phyloP scores from a whole-genome alignment of 2,329 filamentous ascomycete genomes.

The Sporothrix mexicana region DNA sequence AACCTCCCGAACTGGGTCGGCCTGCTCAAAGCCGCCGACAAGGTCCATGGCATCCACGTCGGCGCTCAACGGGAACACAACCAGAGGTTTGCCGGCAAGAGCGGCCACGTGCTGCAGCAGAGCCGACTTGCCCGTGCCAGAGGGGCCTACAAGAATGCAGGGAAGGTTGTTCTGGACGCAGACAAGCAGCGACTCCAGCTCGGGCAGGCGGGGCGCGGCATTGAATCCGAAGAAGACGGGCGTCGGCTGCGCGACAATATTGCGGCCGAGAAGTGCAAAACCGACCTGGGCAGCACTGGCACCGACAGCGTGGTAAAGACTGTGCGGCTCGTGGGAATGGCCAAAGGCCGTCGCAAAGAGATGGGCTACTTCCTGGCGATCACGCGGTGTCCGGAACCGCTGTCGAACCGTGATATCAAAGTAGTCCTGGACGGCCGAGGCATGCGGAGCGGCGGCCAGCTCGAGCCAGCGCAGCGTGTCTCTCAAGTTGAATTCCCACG shows the following conservation, averaged over 20 bases:
- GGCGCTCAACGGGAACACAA: slow-evolving; percentile 87
- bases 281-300: slow-evolving; percentile 76
- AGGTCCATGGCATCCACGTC: slow-evolving; percentile 98
- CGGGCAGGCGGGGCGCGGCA: slow-evolving; percentile 63
- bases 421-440: slow-evolving; percentile 66
- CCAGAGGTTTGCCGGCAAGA: slow-evolving; percentile 73
- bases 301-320: slow-evolving; percentile 74
- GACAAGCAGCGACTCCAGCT: slow-evolving; percentile 85
- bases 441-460: slow-evolving; percentile 53
- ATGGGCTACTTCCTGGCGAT: slow-evolving; percentile 68
- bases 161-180: slow-evolving; percentile 88
- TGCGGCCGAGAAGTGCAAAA: slow-evolving; percentile 70
- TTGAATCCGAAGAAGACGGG: slow-evolving; percentile 58
- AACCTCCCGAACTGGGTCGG: slow-evolving; percentile 77
- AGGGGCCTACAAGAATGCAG: slow-evolving; percentile 83
- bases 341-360: slow-evolving; percentile 72
- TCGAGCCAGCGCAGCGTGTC: slow-evolving; percentile 89
- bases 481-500: slow-evolving; percentile 95
- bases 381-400: slow-evolving; percentile 76
- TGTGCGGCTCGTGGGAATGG: slow-evolving; percentile 57
- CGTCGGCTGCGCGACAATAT: slow-evolving; percentile 57
- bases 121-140: slow-evolving; percentile 85
- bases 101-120: slow-evolving; percentile 82
- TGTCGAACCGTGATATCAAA: slow-evolving; percentile 83
- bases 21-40: slow-evolving; percentile 94